These are phyloP conservation scores for Massarina eburnea DNA, from an alignment of 2,329 filamentous ascomycete genomes.

Conservation along the genomic window DNA sequence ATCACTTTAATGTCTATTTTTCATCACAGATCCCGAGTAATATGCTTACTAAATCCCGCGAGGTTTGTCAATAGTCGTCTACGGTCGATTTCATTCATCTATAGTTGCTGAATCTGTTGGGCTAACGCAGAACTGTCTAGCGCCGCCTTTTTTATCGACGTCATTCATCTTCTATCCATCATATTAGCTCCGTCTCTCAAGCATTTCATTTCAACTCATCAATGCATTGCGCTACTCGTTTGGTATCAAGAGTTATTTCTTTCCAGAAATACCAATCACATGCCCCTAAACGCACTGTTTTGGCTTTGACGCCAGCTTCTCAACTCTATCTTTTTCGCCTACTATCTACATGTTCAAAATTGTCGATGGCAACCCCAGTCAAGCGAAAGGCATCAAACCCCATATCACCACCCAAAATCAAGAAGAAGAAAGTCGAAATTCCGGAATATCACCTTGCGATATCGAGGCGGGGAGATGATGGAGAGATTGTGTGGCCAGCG, in stretches of 20 bases:
- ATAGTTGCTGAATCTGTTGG: no score
- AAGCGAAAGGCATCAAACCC: slow-evolving; percentile 34
- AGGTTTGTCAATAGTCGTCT: no score
- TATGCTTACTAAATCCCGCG: no score
- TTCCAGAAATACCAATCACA: not conserved
- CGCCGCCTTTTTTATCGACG: not conserved
- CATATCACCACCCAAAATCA: slow-evolving; percentile 16
- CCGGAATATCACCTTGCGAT: slow-evolving; percentile 36
- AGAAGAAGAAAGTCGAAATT: slow-evolving; percentile 28
- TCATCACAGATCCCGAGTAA: no score
- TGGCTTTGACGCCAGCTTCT: not conserved
- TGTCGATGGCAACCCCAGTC: slow-evolving; percentile 23
- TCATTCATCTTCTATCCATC: slow-evolving; percentile 3
- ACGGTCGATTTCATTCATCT: no score
- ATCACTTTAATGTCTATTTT: no score
- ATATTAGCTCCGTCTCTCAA: not conserved
- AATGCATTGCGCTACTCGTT: not conserved
- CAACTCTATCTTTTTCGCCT: no score
- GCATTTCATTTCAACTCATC: not conserved
- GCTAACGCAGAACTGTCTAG: not conserved
- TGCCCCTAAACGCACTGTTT: not conserved
- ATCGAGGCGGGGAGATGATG: slow-evolving; percentile 35
- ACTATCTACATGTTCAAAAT: slow-evolving; percentile 9
- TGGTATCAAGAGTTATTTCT: not conserved
- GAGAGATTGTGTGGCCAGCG: slow-evolving; percentile 63